Conservation (phyloP, 108 stramenopile species). For the Discostella stelligeroides region DNA sequence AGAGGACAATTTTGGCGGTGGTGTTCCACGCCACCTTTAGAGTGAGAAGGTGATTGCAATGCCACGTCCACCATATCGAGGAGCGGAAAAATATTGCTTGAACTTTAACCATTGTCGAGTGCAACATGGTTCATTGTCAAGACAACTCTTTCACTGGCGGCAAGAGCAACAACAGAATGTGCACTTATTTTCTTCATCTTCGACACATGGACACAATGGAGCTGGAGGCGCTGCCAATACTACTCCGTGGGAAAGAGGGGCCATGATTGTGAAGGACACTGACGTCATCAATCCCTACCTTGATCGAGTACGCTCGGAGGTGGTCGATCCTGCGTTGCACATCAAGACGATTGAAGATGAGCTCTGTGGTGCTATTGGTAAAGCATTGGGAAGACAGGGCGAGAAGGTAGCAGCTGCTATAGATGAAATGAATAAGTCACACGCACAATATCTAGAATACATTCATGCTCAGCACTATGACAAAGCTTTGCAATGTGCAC, state of each 20-base stretch:
- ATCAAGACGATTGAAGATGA: conserved; percentile 85
- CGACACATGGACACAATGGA: background rate
- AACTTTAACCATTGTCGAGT: no score
- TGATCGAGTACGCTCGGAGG: conserved; percentile 65
- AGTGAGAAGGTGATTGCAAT: no score
- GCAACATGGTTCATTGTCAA: no score
- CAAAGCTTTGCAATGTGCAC: conserved; percentile 46
- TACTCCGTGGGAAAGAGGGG: conserved; percentile 69
- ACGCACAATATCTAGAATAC: conserved; percentile 35
- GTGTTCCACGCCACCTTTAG: no score
- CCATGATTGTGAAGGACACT: conserved; percentile 69
- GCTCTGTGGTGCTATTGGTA: conserved; percentile 76
- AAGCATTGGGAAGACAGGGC: conserved; percentile 78
- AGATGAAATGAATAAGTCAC: conserved; percentile 56
- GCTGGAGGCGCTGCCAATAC: no score
- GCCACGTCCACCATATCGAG: no score
- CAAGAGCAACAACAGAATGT: no score
- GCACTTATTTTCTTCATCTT: conserved; percentile 4
- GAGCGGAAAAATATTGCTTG: no score
- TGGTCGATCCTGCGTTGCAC: conserved; percentile 71
- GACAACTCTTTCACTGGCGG: no score
- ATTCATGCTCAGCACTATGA: conserved; percentile 20
- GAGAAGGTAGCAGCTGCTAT: conserved; percentile 62
- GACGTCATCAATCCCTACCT: conserved; percentile 64
- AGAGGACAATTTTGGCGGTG: no score